phyloP scores from a whole-genome alignment of 257 asterid species.

The Striga asiatica region DNA sequence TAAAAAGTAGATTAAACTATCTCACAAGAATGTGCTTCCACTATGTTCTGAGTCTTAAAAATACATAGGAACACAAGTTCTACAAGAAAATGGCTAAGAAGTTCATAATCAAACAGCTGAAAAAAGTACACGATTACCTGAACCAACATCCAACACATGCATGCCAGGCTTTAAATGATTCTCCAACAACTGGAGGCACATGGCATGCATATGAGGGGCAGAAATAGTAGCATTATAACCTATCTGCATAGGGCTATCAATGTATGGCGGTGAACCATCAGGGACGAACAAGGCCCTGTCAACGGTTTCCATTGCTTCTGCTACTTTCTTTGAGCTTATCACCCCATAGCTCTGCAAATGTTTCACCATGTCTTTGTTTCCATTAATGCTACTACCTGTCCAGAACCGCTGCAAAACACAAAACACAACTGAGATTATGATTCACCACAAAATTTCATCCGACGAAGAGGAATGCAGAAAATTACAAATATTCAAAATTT shows the following conservation, averaged over 20 bases:
- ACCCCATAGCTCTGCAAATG: constrained; percentile 45
- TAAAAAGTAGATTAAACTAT: neutral
- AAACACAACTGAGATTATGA: constrained; percentile 33
- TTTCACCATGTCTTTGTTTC: constrained; percentile 54
- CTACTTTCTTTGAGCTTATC: constrained; percentile 46
- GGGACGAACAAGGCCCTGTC: constrained; percentile 92
- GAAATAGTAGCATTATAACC: constrained; percentile 91
- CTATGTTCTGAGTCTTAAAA: neutral
- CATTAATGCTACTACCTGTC: constrained; percentile 35
- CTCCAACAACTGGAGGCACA: constrained; percentile 85
- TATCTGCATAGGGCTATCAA: constrained; percentile 70
- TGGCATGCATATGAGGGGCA: constrained; percentile 97
- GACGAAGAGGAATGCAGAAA: constrained; percentile 5
- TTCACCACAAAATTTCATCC: no score
- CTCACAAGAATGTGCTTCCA: neutral
- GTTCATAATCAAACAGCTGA: neutral
- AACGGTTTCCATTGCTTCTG: constrained; percentile 68
- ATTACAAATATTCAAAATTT: neutral
- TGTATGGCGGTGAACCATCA: constrained; percentile 59
- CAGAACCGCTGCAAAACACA: constrained; percentile 49
- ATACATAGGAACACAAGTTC: neutral
- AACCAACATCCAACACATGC: constrained; percentile 86
- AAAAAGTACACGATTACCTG: constrained; percentile 44
- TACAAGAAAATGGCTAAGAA: neutral
- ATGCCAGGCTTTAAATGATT: constrained; percentile 81